Conservation (phyloP, 2,329 filamentous ascomycete species). For the Penicillium sp. region DNA sequence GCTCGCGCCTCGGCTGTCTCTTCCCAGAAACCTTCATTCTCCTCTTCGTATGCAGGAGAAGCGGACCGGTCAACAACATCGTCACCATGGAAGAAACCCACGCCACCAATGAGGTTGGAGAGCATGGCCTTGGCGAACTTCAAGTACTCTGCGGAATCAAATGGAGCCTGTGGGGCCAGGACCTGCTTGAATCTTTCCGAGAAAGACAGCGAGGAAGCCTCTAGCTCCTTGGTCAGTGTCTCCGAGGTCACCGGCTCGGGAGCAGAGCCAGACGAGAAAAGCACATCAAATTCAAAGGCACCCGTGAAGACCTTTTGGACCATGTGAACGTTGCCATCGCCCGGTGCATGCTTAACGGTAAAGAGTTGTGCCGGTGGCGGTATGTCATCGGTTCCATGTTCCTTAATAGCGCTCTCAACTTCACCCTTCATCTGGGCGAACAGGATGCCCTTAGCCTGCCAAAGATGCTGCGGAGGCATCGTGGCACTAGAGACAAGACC, state of each 20-base stretch:
- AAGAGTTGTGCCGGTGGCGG: slow-evolving; percentile 83
- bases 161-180: slow-evolving; percentile 71
- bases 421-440: slow-evolving; percentile 61
- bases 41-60: slow-evolving; percentile 89
- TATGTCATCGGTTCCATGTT: slow-evolving; percentile 60
- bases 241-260: slow-evolving; percentile 51
- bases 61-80: slow-evolving; percentile 85
- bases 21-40: slow-evolving; percentile 92
- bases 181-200: slow-evolving; percentile 66
- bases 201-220: slow-evolving; percentile 62
- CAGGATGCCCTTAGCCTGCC: slow-evolving; percentile 69
- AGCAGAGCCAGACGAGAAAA: slow-evolving; percentile 76
- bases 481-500: slow-evolving; percentile 70
- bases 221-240: slow-evolving; percentile 65
- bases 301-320: slow-evolving; percentile 90
- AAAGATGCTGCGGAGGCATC: slow-evolving; percentile 63
- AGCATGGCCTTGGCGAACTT: slow-evolving; percentile 84
- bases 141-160: slow-evolving; percentile 65
- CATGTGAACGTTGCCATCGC: slow-evolving; percentile 71
- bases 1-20: slow-evolving; percentile 75
- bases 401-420: slow-evolving; percentile 55
- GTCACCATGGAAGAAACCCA: slow-evolving; percentile 91
- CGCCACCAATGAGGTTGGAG: slow-evolving; percentile 87
- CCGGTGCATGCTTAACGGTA: slow-evolving; percentile 60
- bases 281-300: slow-evolving; percentile 82